These are phyloP conservation scores for Termitomyces bulborhizus DNA, from an alignment of 768 basidiomycete genomes.

Conservation along the genomic window DNA sequence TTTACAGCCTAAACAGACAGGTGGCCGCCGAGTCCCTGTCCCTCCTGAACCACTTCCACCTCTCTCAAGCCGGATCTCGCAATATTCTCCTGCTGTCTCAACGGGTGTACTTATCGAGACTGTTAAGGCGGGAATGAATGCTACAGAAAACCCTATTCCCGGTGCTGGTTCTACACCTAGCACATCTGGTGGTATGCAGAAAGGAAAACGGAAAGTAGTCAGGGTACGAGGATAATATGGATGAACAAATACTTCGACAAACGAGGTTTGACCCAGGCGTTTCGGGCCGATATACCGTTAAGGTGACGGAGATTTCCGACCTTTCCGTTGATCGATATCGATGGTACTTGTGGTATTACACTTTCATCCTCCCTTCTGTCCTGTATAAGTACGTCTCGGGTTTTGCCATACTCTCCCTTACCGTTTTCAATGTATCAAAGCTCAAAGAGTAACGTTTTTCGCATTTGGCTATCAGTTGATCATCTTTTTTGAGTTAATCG, in stretches of 20 bases:
- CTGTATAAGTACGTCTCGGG: neutral
- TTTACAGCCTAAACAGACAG: constrained; percentile 22
- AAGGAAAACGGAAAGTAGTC: constrained; percentile 78
- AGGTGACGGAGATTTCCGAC: constrained; percentile 8
- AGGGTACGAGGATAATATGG: constrained; percentile 52
- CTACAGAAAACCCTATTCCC: constrained; percentile 42
- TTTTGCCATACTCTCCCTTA: neutral
- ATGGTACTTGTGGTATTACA: neutral
- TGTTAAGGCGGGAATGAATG: constrained; percentile 81
- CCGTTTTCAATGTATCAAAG: neutral
- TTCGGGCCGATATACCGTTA: neutral
- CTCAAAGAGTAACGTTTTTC: neutral
- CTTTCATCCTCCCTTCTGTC: neutral
- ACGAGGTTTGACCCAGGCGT: neutral
- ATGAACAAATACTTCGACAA: neutral
- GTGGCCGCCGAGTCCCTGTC: constrained; percentile 49
- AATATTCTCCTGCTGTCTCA: constrained; percentile 74
- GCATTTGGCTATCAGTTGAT: neutral
- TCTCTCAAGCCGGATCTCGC: constrained; percentile 67
- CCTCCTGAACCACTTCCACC: constrained; percentile 76
- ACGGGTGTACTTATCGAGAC: constrained; percentile 77
- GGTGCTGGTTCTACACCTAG: constrained; percentile 28
- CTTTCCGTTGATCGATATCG: neutral
- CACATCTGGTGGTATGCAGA: constrained; percentile 41
- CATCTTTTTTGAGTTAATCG: neutral